A percentile compares a stretch with the other conserved stretches of the same genome.
Evolutionary conservation across 305 asterid genomes (phyloP).

Genomic region (Solanum hybrid): DNA sequence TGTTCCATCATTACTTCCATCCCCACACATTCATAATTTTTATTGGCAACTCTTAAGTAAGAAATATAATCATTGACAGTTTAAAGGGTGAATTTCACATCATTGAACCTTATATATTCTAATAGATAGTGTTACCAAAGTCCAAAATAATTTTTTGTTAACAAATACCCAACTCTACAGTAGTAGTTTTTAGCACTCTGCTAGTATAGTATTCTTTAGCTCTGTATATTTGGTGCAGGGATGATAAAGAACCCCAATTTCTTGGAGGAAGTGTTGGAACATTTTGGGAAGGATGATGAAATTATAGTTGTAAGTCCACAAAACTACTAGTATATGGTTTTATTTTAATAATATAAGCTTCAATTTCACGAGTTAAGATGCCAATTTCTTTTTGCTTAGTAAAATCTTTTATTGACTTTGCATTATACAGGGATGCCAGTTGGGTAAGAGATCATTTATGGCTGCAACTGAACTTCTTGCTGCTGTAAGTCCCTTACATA

Average conservation of each 20-base stretch:
- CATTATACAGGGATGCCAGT: slow-evolving; percentile 52
- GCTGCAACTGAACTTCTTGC: slow-evolving; percentile 60
- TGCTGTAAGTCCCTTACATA: slow-evolving; percentile 28
- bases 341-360: background rate
- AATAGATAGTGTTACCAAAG: too few species aligned
- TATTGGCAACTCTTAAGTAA: too few species aligned
- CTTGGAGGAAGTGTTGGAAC: slow-evolving; percentile 35
- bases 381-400: background rate
- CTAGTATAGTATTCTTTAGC: background rate
- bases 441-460: slow-evolving; percentile 58
- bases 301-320: slow-evolving; percentile 54
- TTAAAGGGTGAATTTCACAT: too few species aligned
- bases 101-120: background rate
- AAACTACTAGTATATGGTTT: background rate
- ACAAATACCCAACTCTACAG: background rate
- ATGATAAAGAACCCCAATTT: slow-evolving; percentile 48
- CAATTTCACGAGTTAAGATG: background rate
- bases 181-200: background rate
- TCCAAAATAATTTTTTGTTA: background rate
- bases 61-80: too few species aligned
- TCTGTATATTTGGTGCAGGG: slow-evolving; percentile 17
- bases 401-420: background rate
- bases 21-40: too few species aligned
- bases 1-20: too few species aligned
- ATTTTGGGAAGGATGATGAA: slow-evolving; percentile 47